Percentiles rank a stretch among this genome's conserved stretches.
Conservation (phyloP, 2,329 filamentous ascomycete genomes). For the Nothopassalora personata region DNA sequence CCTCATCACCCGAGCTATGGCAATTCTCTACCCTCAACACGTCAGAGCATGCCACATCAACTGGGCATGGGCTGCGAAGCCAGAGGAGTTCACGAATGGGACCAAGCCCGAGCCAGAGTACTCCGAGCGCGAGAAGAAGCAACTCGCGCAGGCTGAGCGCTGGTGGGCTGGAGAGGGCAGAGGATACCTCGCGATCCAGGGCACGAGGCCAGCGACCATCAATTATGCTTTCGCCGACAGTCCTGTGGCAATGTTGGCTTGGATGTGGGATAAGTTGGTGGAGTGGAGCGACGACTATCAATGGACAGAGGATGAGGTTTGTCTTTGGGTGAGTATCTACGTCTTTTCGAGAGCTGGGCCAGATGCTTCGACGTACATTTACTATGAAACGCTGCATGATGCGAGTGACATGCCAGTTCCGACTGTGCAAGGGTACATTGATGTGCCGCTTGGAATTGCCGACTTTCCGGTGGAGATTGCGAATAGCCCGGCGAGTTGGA, state of each 20-base stretch:
- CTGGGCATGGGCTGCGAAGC: slow-evolving; percentile 29
- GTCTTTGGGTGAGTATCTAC: not conserved
- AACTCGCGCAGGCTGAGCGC: slow-evolving; percentile 12
- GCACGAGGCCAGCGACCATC: slow-evolving; percentile 35
- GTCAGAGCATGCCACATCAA: slow-evolving; percentile 41
- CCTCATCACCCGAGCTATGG: slow-evolving; percentile 55
- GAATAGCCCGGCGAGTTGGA: slow-evolving; percentile 23
- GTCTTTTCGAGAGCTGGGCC: slow-evolving; percentile 55
- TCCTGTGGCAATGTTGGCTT: slow-evolving; percentile 41
- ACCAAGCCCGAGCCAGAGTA: slow-evolving; percentile 7
- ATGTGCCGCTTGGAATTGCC: slow-evolving; percentile 48
- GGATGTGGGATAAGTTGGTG: slow-evolving; percentile 37
- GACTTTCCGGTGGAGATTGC: slow-evolving; percentile 56
- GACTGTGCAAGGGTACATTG: slow-evolving; percentile 38
- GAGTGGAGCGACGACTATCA: not conserved
- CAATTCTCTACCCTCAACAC: slow-evolving; percentile 35
- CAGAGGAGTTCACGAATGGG: slow-evolving; percentile 31
- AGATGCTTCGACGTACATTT: slow-evolving; percentile 62
- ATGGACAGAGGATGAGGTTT: not conserved
- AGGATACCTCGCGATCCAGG: slow-evolving; percentile 7
- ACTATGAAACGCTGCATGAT: slow-evolving; percentile 59
- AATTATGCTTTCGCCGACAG: slow-evolving; percentile 39
- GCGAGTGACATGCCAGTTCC: slow-evolving; percentile 25
- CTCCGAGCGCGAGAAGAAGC: slow-evolving; percentile 25
- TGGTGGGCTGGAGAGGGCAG: slow-evolving; percentile 34